Evolutionary conservation across 2,329 filamentous ascomycete species (phyloP).

Genomic region (Metarhizium humberi): DNA sequence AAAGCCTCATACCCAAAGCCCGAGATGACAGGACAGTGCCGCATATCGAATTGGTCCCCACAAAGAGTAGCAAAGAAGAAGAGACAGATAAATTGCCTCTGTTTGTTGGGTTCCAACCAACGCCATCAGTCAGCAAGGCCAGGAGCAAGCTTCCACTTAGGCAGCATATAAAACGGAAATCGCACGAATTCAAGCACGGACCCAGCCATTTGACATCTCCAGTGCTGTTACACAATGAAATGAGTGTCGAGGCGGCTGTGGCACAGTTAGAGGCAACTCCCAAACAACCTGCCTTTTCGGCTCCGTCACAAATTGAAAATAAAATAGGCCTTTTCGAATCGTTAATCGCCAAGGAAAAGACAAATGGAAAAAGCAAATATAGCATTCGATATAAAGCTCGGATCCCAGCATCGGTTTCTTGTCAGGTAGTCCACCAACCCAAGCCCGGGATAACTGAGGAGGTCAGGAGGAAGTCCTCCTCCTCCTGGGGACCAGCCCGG

Average conservation of each 20-base stretch:
- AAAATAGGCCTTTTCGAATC: constrained; percentile 7
- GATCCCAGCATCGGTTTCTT: constrained; percentile 1
- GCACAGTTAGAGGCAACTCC: background rate
- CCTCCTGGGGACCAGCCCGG: constrained; percentile 4
- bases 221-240: background rate
- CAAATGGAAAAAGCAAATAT: background rate
- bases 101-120: background rate
- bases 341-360: constrained; percentile 1
- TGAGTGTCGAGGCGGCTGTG: background rate
- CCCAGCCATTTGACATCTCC: background rate
- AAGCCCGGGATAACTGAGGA: background rate
- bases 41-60: background rate
- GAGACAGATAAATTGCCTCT: background rate
- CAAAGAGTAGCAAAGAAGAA: background rate
- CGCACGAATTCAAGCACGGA: background rate
- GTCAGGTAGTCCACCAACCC: background rate
- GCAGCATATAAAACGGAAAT: background rate
- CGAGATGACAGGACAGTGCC: background rate
- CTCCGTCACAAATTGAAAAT: constrained; percentile 2
- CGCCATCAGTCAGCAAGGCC: background rate
- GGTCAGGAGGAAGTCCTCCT: constrained; percentile 3
- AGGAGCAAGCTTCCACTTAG: background rate
- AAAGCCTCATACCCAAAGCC: background rate
- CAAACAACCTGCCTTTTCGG: background rate
- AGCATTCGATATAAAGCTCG: constrained; percentile 1